Evolutionary conservation across 1,139 yeast species (phyloP), one percentile per base, ranked within the genome.

Genomic region (Cylindricascospora bacillispora): DNA sequence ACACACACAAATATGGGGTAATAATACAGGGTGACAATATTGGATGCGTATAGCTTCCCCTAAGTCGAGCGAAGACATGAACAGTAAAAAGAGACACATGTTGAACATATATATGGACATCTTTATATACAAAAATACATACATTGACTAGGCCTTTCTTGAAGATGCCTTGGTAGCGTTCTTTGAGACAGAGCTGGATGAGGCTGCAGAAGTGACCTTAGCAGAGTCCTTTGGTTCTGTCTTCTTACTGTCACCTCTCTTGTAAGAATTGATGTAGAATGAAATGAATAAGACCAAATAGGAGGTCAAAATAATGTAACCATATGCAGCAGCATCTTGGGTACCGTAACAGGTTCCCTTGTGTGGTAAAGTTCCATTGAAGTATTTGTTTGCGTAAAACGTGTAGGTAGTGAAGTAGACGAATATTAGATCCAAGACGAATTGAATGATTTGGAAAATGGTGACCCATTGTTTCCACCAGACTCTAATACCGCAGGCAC

Each of bases 381-480:
- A 67, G 60, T 71, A 74, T 36, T 60, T 63, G 48, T 62, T 65
- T 24, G 80, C 81, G 47, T 73, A 72, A 54, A 74, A 79, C 39
- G 82, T 76, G 65, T 82, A 86, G 33, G 94, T 77, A 34, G 95
- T 95, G 56, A 81, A 82, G 66, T 85, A 86, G 43, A 86, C 93
- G 54, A 85, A 85, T 27, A 70, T 73, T 54, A 89, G 70, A 58
- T 89, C 98, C 50, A 89, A 68, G 49, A 89, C 65, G 52, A 89
- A 89, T 63, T 89, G 98, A 49, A 81, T 70, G 60, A 89, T 89
- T 65, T 89, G 98, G 69, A 82, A 76, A 45, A 94, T 72, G 31
- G 98, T 89, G 46, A 89, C 95, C 95, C 95, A 89, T 63, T 86
- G 94, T 63, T 89, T 89, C 98, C 98, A 89, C 97, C 97, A 86